Evolutionary conservation across 2,329 filamentous ascomycete genomes (phyloP), one percentile per base, ranked within the genome.

Genomic region (Cadophora sp.): DNA sequence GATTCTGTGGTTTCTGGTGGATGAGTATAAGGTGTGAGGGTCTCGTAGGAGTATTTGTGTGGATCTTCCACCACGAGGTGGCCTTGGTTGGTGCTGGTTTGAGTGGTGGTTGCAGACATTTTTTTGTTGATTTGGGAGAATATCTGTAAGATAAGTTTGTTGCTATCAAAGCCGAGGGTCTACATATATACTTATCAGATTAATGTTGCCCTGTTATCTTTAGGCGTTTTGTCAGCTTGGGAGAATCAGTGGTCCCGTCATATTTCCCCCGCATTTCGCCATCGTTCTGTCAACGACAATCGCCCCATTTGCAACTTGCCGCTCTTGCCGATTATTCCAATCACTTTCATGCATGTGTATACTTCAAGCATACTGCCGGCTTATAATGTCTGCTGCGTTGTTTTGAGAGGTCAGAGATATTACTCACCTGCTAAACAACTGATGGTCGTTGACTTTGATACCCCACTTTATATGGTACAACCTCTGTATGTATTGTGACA

Each of bases 1-100:
- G 82, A 71, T 64, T 80, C 81, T 59, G 82, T 82, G 2, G 82
- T 84, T 70, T 81, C 82, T 1, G 82, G 81, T 30, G 81, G 80
- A 59, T 83, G 81, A 1, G 78, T 76, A 64, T 84, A 83, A 58
- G 74, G 70, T 55, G 79, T 77, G 30, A 83, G 73, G 6, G 74
- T 73, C 9, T 65, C 60, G 64, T 72, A 75, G 41, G 69, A 65
- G 33, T 72, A 76, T 53, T 73, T 62, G 13, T 65, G 30, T 30
- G 48, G 36, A 47, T 74, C 68, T 39, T 72, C 70, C 27, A 69
- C 67, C 3, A 66, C 69, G 39, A 45, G 60, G 4, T 58, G 39
- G 48, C 18, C 30, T n/a, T 36, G 11, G 20, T 45, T 66, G 66
- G 16, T 66, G 70, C 59, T 71, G 66, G 64, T 71, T n/a, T 61